Percentiles rank a stretch among this genome's conserved stretches.
Conservation (phyloP, 257 asterid species). For the Thymus mandschuricus region DNA sequence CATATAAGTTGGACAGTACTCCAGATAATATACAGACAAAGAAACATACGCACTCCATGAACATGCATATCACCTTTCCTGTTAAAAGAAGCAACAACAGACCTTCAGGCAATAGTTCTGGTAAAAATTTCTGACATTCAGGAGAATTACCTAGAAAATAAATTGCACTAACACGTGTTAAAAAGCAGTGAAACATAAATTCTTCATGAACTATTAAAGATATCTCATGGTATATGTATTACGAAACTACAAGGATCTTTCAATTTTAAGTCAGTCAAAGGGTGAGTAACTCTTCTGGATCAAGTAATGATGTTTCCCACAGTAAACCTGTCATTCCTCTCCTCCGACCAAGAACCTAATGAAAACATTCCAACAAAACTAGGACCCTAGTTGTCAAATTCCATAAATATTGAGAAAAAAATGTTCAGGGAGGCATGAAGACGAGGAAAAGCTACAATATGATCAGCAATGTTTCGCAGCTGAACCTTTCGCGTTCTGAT, state of each 20-base stretch:
- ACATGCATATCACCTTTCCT: constrained; percentile 61
- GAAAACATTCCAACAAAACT: constrained; percentile 12
- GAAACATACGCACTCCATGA: no score
- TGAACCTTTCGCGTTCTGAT: constrained; percentile 87
- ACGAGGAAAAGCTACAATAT: constrained; percentile 54
- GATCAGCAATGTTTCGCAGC: constrained; percentile 80
- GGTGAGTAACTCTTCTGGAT: background rate
- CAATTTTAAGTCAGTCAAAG: background rate
- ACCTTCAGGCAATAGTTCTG: background rate
- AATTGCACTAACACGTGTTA: no score
- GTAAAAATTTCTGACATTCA: background rate
- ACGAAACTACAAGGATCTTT: background rate
- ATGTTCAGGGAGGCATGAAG: background rate
- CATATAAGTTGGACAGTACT: no score
- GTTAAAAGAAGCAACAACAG: constrained; percentile 39
- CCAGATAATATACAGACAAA: no score
- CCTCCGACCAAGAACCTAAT: constrained; percentile 44
- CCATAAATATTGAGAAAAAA: constrained; percentile 10
- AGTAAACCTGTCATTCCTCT: background rate
- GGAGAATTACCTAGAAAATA: constrained; percentile 50
- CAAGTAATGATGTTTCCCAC: background rate
- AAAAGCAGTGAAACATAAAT: no score
- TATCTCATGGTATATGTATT: background rate
- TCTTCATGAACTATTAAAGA: no score
- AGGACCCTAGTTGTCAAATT: constrained; percentile 16